Conservation (phyloP, 148 eudicot genomes). For the Heliamphora exappendiculata region DNA sequence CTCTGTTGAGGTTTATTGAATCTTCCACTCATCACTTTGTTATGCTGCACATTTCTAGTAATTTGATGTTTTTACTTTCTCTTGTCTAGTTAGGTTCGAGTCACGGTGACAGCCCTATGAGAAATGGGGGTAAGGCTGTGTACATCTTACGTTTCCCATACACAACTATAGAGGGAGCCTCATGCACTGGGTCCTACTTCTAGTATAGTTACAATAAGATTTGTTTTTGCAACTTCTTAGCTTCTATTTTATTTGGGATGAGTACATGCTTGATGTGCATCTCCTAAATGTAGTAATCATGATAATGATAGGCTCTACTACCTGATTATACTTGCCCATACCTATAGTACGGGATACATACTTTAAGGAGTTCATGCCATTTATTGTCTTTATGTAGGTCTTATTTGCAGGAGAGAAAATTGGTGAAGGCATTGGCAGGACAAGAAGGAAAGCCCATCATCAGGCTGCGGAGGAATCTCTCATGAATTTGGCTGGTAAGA, state of each 20-base stretch:
- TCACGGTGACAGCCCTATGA: too few relatives aligned
- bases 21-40: neutral
- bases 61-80: neutral
- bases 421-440: slow-evolving; percentile 53
- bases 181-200: too few relatives aligned
- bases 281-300: neutral
- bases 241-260: neutral
- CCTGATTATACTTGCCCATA: neutral
- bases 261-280: neutral
- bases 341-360: neutral
- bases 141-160: too few relatives aligned
- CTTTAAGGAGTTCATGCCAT: slow-evolving; percentile 2
- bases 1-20: slow-evolving; percentile 49
- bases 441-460: slow-evolving; percentile 54
- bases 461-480: slow-evolving; percentile 54
- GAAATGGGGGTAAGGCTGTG: too few relatives aligned
- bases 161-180: too few relatives aligned
- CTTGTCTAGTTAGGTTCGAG: too few relatives aligned
- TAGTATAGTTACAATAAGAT: neutral
- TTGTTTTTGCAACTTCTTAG: neutral
- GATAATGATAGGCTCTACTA: neutral
- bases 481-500: slow-evolving; percentile 50
- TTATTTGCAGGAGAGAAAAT: slow-evolving; percentile 59
- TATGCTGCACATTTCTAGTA: neutral
- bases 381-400: slow-evolving; percentile 34